These are phyloP conservation scores for Botrytis squamosa DNA, from an alignment of 2,329 filamentous ascomycete genomes.

Conservation along the genomic window DNA sequence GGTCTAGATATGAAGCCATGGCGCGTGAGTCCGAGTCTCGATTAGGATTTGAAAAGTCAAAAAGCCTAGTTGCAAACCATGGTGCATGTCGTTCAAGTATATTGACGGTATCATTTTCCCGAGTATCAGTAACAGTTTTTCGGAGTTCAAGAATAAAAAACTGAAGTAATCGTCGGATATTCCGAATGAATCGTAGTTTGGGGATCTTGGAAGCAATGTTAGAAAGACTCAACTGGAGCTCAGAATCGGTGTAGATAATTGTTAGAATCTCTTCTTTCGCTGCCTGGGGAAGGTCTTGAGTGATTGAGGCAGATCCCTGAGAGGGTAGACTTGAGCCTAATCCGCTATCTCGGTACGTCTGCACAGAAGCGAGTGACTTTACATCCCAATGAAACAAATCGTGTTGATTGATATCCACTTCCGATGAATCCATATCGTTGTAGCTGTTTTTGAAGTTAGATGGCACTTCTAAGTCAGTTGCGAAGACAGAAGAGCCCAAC, in stretches of 20 bases:
- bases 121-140: not conserved
- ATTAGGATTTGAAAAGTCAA: conserved; percentile 12
- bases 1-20: conserved; percentile 15
- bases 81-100: conserved; percentile 5
- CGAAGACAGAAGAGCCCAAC: conserved; percentile 51
- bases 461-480: conserved; percentile 82
- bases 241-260: not conserved
- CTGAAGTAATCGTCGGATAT: not conserved
- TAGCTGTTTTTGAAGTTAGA: conserved; percentile 51
- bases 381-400: not conserved
- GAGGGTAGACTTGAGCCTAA: not conserved
- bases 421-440: too few relatives aligned
- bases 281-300: conserved; percentile 3
- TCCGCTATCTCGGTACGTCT: not conserved
- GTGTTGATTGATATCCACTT: too few relatives aligned
- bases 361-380: not conserved
- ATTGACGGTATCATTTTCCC: conserved; percentile 2
- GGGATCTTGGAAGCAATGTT: not conserved
- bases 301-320: not conserved
- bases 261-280: not conserved
- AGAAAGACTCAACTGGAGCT: not conserved
- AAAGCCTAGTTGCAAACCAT: conserved; percentile 19
- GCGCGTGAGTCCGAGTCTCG: not conserved
- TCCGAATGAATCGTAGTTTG: conserved; percentile 1
- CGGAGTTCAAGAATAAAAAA: not conserved